These are phyloP conservation scores for Lactifluus hygrophoroides DNA, from an alignment of 768 basidiomycete species.

Conservation along the genomic window DNA sequence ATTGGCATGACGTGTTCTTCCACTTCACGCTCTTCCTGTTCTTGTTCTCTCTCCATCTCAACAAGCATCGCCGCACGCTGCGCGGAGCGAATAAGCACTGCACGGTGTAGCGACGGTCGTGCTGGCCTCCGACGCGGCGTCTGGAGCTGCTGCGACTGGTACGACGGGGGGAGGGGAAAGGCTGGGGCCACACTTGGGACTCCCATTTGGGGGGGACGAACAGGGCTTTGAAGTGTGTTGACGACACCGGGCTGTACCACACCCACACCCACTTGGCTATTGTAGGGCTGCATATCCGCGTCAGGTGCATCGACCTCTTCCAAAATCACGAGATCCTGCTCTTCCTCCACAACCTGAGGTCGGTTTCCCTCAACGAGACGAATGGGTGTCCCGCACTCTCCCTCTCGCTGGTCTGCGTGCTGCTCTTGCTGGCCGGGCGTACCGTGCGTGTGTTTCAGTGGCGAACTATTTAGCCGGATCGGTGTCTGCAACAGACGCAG, in stretches of 20 bases:
- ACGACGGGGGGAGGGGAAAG: constrained; percentile 20
- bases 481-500: constrained; percentile 56
- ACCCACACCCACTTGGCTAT: constrained; percentile 15
- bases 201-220: constrained; percentile 7
- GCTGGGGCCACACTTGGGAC: constrained; percentile 3
- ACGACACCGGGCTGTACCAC: not conserved
- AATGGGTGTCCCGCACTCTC: constrained; percentile 38
- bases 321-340: constrained; percentile 60
- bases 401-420: constrained; percentile 32
- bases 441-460: constrained; percentile 18
- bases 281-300: not conserved
- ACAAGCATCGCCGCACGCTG: constrained; percentile 48
- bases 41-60: constrained; percentile 44
- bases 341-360: constrained; percentile 63
- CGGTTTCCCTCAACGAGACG: constrained; percentile 57
- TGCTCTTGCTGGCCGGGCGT: constrained; percentile 8
- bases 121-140: constrained; percentile 24
- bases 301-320: constrained; percentile 47
- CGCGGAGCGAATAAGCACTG: constrained; percentile 62
- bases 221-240: constrained; percentile 10
- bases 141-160: constrained; percentile 17
- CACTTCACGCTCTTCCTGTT: constrained; percentile 34
- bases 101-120: constrained; percentile 51
- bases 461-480: constrained; percentile 25
- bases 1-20: constrained; percentile 9